Conservation (phyloP, 768 basidiomycete genomes). For the Xerocomus spinulosus region DNA sequence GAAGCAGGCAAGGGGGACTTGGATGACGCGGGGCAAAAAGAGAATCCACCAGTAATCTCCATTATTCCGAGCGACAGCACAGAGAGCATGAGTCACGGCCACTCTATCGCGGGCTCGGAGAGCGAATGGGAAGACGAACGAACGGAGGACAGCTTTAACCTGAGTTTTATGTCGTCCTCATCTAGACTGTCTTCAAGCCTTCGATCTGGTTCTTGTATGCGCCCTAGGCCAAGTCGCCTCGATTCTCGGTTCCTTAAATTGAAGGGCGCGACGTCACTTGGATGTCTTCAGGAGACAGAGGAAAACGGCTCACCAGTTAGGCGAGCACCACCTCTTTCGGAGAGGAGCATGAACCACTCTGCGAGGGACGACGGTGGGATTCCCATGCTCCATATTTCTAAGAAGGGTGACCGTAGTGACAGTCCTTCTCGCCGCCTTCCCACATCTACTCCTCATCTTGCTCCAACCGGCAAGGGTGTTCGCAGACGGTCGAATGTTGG, state of each 20-base stretch:
- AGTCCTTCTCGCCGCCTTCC: constrained; percentile 52
- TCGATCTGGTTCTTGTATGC: constrained; percentile 28
- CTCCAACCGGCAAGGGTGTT: constrained; percentile 34
- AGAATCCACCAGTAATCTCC: constrained; percentile 12
- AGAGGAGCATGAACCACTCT: constrained; percentile 59
- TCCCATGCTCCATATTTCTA: constrained; percentile 28
- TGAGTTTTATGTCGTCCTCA: constrained; percentile 47
- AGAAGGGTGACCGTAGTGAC: constrained; percentile 32
- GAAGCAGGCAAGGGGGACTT: constrained; percentile 80
- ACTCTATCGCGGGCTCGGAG: constrained; percentile 62
- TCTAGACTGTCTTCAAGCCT: constrained; percentile 19
- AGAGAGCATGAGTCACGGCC: constrained; percentile 28
- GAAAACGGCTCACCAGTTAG: constrained; percentile 44
- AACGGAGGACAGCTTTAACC: constrained; percentile 69
- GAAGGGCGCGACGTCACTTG: constrained; percentile 47
- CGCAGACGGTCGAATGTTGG: constrained; percentile 74
- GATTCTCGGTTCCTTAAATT: constrained; percentile 62
- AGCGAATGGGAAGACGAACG: constrained; percentile 91
- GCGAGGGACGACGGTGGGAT: constrained; percentile 21
- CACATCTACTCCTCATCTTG: constrained; percentile 37
- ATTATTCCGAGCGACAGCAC: constrained; percentile 37
- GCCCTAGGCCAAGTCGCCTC: constrained; percentile 61
- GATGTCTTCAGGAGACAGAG: constrained; percentile 69
- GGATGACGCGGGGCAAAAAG: constrained; percentile 52
- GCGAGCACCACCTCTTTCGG: constrained; percentile 45